Percentiles rank a stretch among this genome's conserved stretches.
These are phyloP conservation scores for Amauroascus niger DNA, from an alignment of 2,329 filamentous ascomycete species.

Conservation along the genomic window DNA sequence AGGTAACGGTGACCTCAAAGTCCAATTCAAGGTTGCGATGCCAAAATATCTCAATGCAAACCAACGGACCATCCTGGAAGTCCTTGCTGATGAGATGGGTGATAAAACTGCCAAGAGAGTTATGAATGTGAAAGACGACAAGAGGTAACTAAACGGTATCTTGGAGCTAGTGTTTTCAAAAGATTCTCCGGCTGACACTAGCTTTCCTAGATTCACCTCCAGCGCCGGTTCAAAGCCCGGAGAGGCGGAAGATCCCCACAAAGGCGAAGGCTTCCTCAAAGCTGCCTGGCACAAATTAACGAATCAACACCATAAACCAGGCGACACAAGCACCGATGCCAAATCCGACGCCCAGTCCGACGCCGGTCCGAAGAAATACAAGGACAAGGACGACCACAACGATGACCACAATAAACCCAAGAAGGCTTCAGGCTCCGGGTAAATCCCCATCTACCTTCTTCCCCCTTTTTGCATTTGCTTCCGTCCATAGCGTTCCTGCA, in stretches of 20 bases:
- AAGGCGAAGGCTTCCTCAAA: conserved; percentile 83
- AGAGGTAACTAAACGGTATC: conserved; percentile 36
- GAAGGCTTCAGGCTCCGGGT: conserved; percentile 34
- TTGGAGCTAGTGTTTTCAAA: conserved; percentile 7
- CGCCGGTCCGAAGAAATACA: conserved; percentile 24
- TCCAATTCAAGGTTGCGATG: conserved; percentile 92
- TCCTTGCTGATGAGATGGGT: conserved; percentile 91
- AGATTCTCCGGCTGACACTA: conserved; percentile 13
- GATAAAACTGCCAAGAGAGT: conserved; percentile 85
- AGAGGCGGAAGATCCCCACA: conserved; percentile 45
- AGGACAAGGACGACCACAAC: conserved; percentile 15
- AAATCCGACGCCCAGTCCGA: conserved; percentile 14
- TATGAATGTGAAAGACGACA: conserved; percentile 63
- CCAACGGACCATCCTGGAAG: conserved; percentile 85
- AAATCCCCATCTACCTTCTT: conserved; percentile 9
- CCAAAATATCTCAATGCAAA: conserved; percentile 88
- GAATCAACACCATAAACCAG: conserved; percentile 47
- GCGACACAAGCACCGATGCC: conserved; percentile 18
- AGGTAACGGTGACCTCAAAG: conserved; percentile 64
- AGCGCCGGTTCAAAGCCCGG: conserved; percentile 7
- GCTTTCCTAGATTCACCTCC: conserved; percentile 19
- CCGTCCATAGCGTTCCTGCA: conserved; percentile 10
- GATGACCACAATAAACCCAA: conserved; percentile 29
- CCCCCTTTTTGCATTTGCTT: background rate
- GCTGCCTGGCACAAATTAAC: conserved; percentile 87